Percentiles rank a stretch among this genome's conserved stretches.
These are phyloP conservation scores for Eucalyptus curtisii DNA, from an alignment of 345 rosid species.

Conservation along the genomic window DNA sequence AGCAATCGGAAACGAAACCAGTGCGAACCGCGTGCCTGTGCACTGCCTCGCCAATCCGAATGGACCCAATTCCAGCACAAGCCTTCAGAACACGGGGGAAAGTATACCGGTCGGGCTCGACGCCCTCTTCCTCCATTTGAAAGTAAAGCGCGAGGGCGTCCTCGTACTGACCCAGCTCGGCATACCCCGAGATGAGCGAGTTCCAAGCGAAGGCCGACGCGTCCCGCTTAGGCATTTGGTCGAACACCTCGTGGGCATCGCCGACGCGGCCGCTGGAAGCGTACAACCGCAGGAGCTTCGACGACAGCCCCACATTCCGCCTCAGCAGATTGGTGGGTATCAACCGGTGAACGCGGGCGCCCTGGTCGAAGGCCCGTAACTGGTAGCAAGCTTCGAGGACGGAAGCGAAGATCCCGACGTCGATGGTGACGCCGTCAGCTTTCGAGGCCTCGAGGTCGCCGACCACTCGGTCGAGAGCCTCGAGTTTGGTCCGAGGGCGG, in stretches of 20 bases:
- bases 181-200: slow-evolving; percentile 74
- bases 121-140: slow-evolving; percentile 84
- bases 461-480: slow-evolving; percentile 46
- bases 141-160: slow-evolving; percentile 83
- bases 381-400: slow-evolving; percentile 61
- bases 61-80: slow-evolving; percentile 70
- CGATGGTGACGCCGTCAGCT: slow-evolving; percentile 38
- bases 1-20: slow-evolving; percentile 53
- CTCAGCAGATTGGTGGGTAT: slow-evolving; percentile 42
- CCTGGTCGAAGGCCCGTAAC: slow-evolving; percentile 38
- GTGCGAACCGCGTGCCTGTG: slow-evolving; percentile 61
- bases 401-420: slow-evolving; percentile 50
- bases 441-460: slow-evolving; percentile 46
- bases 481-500: slow-evolving; percentile 25
- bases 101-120: slow-evolving; percentile 64
- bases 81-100: slow-evolving; percentile 80
- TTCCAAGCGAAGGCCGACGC: slow-evolving; percentile 75
- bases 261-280: slow-evolving; percentile 34
- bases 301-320: slow-evolving; percentile 38
- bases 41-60: slow-evolving; percentile 61
- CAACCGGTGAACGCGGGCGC: slow-evolving; percentile 40
- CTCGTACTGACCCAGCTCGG: slow-evolving; percentile 49
- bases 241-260: slow-evolving; percentile 69
- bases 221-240: slow-evolving; percentile 48
- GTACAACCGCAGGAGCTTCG: slow-evolving; percentile 55